Evolutionary conservation across 371 early-diverging fungal species (phyloP).

Genomic region (Actinomortierella ambigua): DNA sequence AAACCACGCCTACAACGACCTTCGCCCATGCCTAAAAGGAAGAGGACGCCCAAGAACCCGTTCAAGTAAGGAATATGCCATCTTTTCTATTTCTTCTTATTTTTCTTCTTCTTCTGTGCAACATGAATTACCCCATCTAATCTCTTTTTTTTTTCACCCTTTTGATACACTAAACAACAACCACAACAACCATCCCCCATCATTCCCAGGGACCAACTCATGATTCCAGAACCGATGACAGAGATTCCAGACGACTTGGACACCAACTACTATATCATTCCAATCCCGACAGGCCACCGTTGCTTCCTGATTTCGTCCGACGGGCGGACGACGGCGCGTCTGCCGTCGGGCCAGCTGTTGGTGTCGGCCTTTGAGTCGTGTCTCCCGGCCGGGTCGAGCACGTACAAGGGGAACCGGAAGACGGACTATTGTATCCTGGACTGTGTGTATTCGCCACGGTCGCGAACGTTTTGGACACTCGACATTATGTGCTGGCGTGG

Average conservation of each 20-base stretch:
- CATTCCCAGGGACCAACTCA: conserved; percentile 57
- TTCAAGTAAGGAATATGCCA: conserved; percentile 20
- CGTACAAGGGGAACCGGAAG: conserved; percentile 47
- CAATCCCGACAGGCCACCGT: conserved; percentile 66
- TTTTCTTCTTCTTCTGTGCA: not conserved
- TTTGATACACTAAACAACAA: not conserved
- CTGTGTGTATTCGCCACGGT: conserved; percentile 61
- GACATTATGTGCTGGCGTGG: conserved; percentile 73
- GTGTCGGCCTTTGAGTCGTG: conserved; percentile 58
- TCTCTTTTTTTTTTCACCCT: not conserved
- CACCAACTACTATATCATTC: conserved; percentile 55
- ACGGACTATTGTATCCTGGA: conserved; percentile 65
- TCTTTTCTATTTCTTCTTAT: not conserved
- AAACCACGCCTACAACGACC: conserved; percentile 32
- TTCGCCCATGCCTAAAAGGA: conserved; percentile 14
- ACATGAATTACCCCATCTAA: not conserved
- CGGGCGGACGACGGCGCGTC: conserved; percentile 48
- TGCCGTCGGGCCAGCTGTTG: conserved; percentile 39
- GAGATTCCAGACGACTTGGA: conserved; percentile 58
- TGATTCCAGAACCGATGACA: conserved; percentile 64
- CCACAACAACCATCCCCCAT: not conserved
- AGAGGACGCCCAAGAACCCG: conserved; percentile 23
- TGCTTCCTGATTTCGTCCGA: conserved; percentile 61
- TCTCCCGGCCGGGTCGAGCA: conserved; percentile 60
- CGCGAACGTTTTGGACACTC: conserved; percentile 63